Evolutionary conservation across 208 protist genomes (phyloP), one percentile per base, ranked within the genome.

Genomic region (Leishmania arabica): DNA sequence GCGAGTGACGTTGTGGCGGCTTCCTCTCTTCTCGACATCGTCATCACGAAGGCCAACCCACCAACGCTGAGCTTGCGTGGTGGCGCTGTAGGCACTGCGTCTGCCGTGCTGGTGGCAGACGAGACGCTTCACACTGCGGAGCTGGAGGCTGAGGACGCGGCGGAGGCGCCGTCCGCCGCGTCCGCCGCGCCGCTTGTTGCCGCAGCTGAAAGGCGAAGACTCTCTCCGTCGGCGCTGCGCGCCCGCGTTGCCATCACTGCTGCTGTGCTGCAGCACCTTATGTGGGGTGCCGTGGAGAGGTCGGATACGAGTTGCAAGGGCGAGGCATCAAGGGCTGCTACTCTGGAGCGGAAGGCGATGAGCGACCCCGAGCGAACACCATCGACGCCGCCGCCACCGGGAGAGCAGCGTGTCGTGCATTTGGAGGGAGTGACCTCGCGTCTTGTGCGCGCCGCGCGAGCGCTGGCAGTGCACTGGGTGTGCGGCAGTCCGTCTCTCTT

Each of bases 391-490:
- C 4, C 1, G 69, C 45, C 45, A 51, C n/a, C 13, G 56, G 27
- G 58, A 24, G 56, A 51, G 37, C 56, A 68, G 40, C 1, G 34
- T 17, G 9, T 34, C 11, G n/a, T 15, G 75, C 34, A 53, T 40
- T 73, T 53, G 69, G 69, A 73, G 27, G 45, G 21, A 11, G 24
- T 40, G 6, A 42, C 65, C 24, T 24, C 37, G 34, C 68, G 75
- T n/a, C 31, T 79, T 77, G 47, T 31, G 4, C 47, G 71, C n/a
- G 77, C 70, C 6, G 77, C 82, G 31, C 82, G 82, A 7, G 73
- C 65, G 69, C 40, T 85, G 40, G 82, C 82, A n/a, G 31, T 81
- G 77, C 77, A 85, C 53, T 85, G 82, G 82, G 74, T 81, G 54
- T 82, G 71, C 65, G 34, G 64, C 40, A 64, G 54, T 37, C 34